Evolutionary conservation across 2,329 filamentous ascomycete genomes (phyloP), one percentile per base, ranked within the genome.

Genomic region (Talaromyces funiculosus): DNA sequence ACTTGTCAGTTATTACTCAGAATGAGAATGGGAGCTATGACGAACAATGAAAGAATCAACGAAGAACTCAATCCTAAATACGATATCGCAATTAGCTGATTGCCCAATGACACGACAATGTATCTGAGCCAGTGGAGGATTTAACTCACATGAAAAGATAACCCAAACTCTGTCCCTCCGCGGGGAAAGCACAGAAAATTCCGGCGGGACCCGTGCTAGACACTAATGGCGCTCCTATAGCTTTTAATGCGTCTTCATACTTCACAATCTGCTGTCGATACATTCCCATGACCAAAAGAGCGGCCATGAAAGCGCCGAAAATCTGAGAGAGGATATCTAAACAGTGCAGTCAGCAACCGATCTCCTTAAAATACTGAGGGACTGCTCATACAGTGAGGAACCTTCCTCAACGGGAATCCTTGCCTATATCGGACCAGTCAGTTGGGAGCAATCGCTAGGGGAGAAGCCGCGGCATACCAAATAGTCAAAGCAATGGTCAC

Each of bases 341-440:
- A 20, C 35, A 10, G n/a, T n/a, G 9, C 45, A 35, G 57, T 53
- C 40, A 33, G 45, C 26, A 38, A 29, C 6, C 12, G 9, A 53
- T 16, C 2, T 9, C 18, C 6, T 6, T 22, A 20, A 6, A 42
- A 42, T 42, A 16, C 3, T 16, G 24, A 24, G 4, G 10, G n/a
- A 24, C 20, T 2, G 22, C n/a, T 33, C 63, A n/a, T 42, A 63
- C 63, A 70, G 37, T 67, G 65, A 7, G 67, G 67, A 4, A 69
- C 68, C 59, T 85, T 86, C 51, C 74, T 79, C 78, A 81, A 82
- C 0, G 82, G 83, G 64, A 85, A 86, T 3, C 81, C 83, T 72
- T 84, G 81, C 81, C 81, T 86, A n/a, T 77, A 65, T 24, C 40
- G n/a, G 18, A n/a, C 35, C 6, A n/a, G 29, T 57, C 26, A 56